A percentile compares a stretch with the other conserved stretches of the same genome.
phyloP scores from a whole-genome alignment of 768 basidiomycete species.

The Lentinula aciculospora region DNA sequence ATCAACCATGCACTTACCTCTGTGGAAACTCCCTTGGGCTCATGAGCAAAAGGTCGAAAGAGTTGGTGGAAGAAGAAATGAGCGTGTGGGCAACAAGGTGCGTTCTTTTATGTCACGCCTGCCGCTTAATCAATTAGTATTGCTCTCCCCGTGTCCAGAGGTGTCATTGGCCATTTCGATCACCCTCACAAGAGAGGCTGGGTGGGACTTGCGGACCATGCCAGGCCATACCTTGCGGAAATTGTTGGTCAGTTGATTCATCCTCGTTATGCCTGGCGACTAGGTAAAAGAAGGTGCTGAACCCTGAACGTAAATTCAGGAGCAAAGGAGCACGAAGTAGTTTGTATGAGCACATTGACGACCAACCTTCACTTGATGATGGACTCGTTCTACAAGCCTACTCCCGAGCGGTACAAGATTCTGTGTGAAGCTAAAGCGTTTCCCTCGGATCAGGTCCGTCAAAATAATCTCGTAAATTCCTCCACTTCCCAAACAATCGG shows the following conservation, averaged over 20 bases:
- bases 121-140: conserved; percentile 4
- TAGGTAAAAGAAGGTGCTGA: no score
- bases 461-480: conserved; percentile 6
- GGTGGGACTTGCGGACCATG: conserved; percentile 69
- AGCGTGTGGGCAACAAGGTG: conserved; percentile 75
- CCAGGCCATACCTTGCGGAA: conserved; percentile 71
- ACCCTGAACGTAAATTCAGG: conserved; percentile 37
- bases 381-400: conserved; percentile 91
- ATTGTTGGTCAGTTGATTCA: conserved; percentile 61
- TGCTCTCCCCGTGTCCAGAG: conserved; percentile 39
- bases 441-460: conserved; percentile 84
- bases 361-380: conserved; percentile 95
- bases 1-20: conserved; percentile 69
- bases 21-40: conserved; percentile 95
- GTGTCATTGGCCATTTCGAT: conserved; percentile 82
- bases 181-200: conserved; percentile 85
- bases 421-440: conserved; percentile 93
- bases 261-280: not conserved
- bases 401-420: conserved; percentile 81
- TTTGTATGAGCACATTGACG: conserved; percentile 93
- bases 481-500: conserved; percentile 8
- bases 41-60: conserved; percentile 65
- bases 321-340: conserved; percentile 84
- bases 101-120: conserved; percentile 15
- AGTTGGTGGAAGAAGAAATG: conserved; percentile 78